Evolutionary conservation across 2,329 filamentous ascomycete species (phyloP).

Genomic region (Penicillium sp.): DNA sequence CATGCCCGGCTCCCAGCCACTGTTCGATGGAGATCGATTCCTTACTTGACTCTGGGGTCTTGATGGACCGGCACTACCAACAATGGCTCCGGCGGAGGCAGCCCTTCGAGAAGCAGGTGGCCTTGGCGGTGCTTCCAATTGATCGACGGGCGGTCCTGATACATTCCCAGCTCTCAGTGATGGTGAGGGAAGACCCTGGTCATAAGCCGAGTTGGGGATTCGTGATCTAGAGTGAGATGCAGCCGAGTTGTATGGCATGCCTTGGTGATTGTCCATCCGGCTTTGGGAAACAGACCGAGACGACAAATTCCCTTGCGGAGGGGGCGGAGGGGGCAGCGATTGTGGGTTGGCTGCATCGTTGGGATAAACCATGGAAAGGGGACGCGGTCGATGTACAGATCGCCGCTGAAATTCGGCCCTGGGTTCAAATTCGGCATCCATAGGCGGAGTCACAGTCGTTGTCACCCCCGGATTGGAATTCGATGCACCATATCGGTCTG

Average conservation of each 20-base stretch:
- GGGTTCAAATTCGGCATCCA: conserved; percentile 17
- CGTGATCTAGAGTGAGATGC: conserved; percentile 16
- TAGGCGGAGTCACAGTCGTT: conserved; percentile 8
- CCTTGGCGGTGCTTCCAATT: conserved; percentile 23
- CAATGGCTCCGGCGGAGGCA: conserved; percentile 42
- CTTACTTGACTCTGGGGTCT: conserved; percentile 31
- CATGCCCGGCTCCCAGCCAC: conserved; percentile 43
- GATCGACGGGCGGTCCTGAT: conserved; percentile 12
- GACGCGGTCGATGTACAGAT: conserved; percentile 27
- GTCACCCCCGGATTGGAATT: conserved; percentile 17
- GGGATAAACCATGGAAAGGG: conserved; percentile 29
- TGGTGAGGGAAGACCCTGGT: conserved; percentile 13
- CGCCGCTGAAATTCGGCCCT: conserved; percentile 23
- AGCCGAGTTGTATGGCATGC: conserved; percentile 10
- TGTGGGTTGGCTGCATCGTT: conserved; percentile 26
- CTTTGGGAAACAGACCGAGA: conserved; percentile 34
- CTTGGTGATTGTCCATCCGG: conserved; percentile 24
- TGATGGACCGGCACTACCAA: conserved; percentile 31
- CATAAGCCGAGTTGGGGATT: conserved; percentile 19
- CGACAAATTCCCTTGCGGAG: conserved; percentile 26
- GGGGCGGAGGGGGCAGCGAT: conserved; percentile 35
- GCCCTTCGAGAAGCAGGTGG: conserved; percentile 42
- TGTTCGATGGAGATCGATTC: conserved; percentile 29
- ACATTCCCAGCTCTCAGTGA: conserved; percentile 11
- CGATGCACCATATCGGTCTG: conserved; percentile 9